Evolutionary conservation across 352 stramenopile species (phyloP).

Genomic region (Phytophthora pisi): DNA sequence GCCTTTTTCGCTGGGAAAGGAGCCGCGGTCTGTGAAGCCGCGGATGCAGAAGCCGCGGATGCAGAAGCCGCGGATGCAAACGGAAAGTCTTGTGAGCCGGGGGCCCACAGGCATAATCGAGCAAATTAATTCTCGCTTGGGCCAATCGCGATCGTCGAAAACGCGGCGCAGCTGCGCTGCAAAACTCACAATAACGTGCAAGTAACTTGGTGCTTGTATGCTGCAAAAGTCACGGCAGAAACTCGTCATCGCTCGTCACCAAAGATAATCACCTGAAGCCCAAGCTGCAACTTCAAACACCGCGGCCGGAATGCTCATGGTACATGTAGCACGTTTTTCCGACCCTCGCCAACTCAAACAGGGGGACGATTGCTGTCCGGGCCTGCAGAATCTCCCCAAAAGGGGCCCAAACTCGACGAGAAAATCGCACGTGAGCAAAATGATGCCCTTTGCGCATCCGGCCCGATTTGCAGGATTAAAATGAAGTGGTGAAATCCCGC

Average conservation of each 20-base stretch:
- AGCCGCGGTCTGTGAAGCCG: neutral
- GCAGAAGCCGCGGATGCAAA: neutral
- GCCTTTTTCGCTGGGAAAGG: neutral
- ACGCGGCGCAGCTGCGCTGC: constrained; percentile 1
- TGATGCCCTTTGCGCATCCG: constrained; percentile 1
- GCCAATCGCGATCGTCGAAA: constrained; percentile 13
- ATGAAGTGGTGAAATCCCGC: constrained; percentile 20
- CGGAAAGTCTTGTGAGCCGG: neutral
- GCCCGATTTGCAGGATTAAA: constrained; percentile 20
- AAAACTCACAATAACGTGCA: constrained; percentile 8
- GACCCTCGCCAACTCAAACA: neutral
- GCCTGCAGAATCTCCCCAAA: neutral
- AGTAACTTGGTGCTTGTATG: neutral
- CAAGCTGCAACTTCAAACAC: constrained; percentile 4
- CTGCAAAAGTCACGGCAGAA: neutral
- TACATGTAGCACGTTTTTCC: neutral
- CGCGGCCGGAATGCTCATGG: constrained; percentile 1
- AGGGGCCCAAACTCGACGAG: neutral
- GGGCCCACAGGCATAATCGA: neutral
- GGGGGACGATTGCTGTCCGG: neutral
- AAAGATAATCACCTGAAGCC: neutral
- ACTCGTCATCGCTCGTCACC: neutral
- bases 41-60: too few relatives aligned
- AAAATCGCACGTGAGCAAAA: constrained; percentile 5
- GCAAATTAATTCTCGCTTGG: constrained; percentile 1